Base-by-base conservation (phyloP, 768 basidiomycete species). In the Psilocybe subaeruginosa region DNA sequence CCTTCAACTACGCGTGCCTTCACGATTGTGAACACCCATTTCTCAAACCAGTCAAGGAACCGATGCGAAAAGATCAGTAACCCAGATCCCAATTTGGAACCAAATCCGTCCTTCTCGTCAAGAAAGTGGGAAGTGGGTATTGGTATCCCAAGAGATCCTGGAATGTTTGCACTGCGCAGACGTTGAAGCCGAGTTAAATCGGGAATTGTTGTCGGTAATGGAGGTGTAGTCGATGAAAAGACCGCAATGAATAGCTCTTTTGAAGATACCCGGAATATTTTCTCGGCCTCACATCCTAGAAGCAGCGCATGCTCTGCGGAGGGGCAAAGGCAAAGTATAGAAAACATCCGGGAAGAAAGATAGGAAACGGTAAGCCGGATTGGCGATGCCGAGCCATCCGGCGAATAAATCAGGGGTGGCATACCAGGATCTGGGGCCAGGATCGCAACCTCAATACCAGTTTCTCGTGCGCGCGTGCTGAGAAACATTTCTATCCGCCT, bases 1-100 rank as follows among this genome's bases (percentile, higher is more conserved):
- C 85, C 85, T 11, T 62, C 64, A 0, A 88, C 82, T 45, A 84
- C 78, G 50, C 83, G 72, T 16, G 84, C 88, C 0, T 74, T 64
- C 5, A 70, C 62, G 2, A 71, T 23, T 0, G 60, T 48, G 63
- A 84, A 87, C 1, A 82, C 56, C 59, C 50, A 62, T 58, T 69
- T 68, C 68, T 85, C 82, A 7, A 84, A 5, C 0, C 54, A 48
- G n/a, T 77, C 78, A 3, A 78, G 49, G 11, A 62, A 56, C n/a
- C 51, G 57, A 35, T 23, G 41, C 0, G 62, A 27, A 17, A 12
- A 31, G 39, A 68, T 61, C 9, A 64, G 16, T 8, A 62, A 6
- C 29, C 52, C 59, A 12, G 49, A 45, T n/a, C 8, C 16, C 74
- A 68, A 29, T 73, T 57, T n/a, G 62, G 52, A 47, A 63, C 64